Percentiles rank a stretch among this genome's conserved stretches.
Evolutionary conservation across 1,284 basidiomycete species (phyloP).

Genomic region (Pisolithus thermaeus): DNA sequence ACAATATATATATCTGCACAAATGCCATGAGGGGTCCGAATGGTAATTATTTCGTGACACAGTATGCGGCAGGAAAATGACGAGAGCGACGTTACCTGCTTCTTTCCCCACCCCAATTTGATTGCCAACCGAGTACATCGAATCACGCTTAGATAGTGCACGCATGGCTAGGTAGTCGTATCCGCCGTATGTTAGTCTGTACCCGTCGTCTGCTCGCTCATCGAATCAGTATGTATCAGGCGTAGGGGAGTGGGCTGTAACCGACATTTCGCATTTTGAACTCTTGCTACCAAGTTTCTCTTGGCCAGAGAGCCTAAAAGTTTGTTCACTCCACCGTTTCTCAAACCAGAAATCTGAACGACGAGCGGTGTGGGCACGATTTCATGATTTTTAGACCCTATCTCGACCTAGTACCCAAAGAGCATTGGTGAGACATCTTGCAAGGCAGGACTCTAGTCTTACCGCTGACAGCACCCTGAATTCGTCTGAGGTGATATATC

Average conservation of each 20-base stretch:
- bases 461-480: conserved; percentile 94
- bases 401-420: conserved; percentile 67
- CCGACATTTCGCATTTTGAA: conserved; percentile 89
- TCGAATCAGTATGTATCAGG: conserved; percentile 7
- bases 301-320: conserved; percentile 87
- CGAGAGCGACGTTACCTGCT: conserved; percentile 52
- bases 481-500: conserved; percentile 90
- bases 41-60: background rate
- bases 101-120: conserved; percentile 99
- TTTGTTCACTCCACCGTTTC: conserved; percentile 93
- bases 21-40: background rate
- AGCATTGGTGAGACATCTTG: background rate
- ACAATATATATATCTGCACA: conserved; percentile 84
- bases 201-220: conserved; percentile 78
- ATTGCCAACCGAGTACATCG: conserved; percentile 87
- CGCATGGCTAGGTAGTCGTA: conserved; percentile 95
- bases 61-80: background rate
- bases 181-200: conserved; percentile 94
- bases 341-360: conserved; percentile 85
- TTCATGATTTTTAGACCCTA: conserved; percentile 98
- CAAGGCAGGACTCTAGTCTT: conserved; percentile 20
- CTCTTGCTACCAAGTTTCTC: conserved; percentile 83
- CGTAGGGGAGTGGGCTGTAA: too few species aligned
- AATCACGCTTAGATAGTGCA: conserved; percentile 85
- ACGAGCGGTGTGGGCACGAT: conserved; percentile 88